Conservation (phyloP, 352 stramenopile genomes). For the Phytophthora quininea region DNA sequence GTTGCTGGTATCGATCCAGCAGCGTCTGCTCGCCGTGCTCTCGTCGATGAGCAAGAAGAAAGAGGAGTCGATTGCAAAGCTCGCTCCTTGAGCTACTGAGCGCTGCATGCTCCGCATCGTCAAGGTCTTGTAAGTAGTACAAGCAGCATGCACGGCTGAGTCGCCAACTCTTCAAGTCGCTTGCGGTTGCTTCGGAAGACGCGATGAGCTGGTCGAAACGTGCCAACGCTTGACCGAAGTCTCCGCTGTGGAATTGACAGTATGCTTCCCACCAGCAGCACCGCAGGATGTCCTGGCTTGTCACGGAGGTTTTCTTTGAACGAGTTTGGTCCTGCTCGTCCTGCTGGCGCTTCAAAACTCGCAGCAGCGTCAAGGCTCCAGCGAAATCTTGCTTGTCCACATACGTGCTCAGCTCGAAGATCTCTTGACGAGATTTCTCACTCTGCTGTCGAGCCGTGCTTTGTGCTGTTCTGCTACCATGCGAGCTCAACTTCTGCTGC, state of each 20-base stretch:
- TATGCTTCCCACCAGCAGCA: constrained; percentile 66
- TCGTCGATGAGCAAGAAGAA: constrained; percentile 43
- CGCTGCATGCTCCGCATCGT: constrained; percentile 58
- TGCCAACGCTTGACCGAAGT: constrained; percentile 47
- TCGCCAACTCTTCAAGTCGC: constrained; percentile 44
- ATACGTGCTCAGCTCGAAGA: constrained; percentile 51
- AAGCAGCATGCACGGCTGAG: constrained; percentile 62
- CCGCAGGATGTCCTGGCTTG: constrained; percentile 28
- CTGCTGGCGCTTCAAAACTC: constrained; percentile 23
- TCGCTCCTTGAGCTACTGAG: constrained; percentile 44
- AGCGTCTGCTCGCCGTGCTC: constrained; percentile 76
- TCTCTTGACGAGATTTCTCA: constrained; percentile 4
- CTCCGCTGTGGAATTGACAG: constrained; percentile 65
- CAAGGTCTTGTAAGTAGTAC: constrained; percentile 52
- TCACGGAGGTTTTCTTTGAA: constrained; percentile 14
- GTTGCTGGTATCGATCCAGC: constrained; percentile 74
- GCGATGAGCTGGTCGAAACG: constrained; percentile 63
- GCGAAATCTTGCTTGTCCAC: constrained; percentile 51
- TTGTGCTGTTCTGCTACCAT: not conserved
- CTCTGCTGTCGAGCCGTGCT: not conserved
- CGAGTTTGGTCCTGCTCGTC: constrained; percentile 23
- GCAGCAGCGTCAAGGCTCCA: constrained; percentile 51
- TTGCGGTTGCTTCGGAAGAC: constrained; percentile 4
- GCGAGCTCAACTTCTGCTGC: constrained; percentile 5
- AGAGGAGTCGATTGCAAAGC: constrained; percentile 64